These are phyloP conservation scores for Fraxinus ornus DNA, from an alignment of 305 asterid genomes.

Conservation along the genomic window DNA sequence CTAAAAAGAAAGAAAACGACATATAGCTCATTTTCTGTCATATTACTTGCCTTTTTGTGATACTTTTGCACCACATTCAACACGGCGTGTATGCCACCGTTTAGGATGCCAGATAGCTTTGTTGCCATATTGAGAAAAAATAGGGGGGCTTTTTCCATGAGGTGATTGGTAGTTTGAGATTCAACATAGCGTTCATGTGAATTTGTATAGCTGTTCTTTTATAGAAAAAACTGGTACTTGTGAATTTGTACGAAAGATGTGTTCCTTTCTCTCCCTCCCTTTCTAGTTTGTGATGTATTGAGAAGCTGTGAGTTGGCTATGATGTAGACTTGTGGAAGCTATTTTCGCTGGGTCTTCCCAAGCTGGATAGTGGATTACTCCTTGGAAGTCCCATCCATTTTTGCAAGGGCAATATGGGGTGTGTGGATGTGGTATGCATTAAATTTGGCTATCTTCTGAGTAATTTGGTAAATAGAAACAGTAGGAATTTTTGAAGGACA, in stretches of 20 bases:
- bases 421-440: background rate
- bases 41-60: conserved; percentile 7
- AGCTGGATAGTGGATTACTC: background rate
- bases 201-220: background rate
- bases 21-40: background rate
- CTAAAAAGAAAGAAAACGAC: conserved; percentile 1
- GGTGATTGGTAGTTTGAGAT: background rate
- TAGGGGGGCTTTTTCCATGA: background rate
- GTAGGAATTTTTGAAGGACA: background rate
- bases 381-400: background rate
- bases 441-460: background rate
- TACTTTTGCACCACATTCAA: background rate
- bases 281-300: background rate
- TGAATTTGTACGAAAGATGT: background rate
- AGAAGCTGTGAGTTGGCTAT: background rate
- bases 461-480: background rate
- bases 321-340: background rate
- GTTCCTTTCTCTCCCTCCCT: background rate
- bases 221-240: background rate
- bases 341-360: background rate
- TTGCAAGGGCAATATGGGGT: background rate
- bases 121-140: background rate
- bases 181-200: background rate
- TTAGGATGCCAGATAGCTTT: background rate
- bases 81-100: background rate